A percentile compares a stretch with the other conserved stretches of the same genome.
These are phyloP conservation scores for Prillingera fragicola DNA, from an alignment of 1,284 basidiomycete species.

Conservation along the genomic window DNA sequence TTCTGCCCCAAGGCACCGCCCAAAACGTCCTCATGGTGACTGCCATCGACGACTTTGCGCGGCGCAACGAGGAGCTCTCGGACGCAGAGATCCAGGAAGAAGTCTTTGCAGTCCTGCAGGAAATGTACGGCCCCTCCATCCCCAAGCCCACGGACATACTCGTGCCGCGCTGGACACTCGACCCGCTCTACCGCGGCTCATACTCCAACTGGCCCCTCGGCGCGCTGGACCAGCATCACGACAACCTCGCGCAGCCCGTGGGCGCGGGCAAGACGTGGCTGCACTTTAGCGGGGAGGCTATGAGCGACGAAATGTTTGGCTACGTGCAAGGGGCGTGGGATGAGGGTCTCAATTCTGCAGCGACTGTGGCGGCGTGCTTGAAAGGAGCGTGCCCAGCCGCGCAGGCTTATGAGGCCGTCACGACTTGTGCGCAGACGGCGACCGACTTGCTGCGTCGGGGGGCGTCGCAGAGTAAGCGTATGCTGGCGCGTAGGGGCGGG, in stretches of 20 bases:
- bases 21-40: conserved; percentile 57
- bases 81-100: conserved; percentile 54
- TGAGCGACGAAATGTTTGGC: conserved; percentile 12
- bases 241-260: conserved; percentile 20
- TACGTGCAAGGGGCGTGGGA: conserved; percentile 23
- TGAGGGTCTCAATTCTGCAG: conserved; percentile 9
- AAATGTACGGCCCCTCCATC: conserved; percentile 56
- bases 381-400: conserved; percentile 2
- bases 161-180: conserved; percentile 56
- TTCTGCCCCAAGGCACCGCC: conserved; percentile 52
- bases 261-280: conserved; percentile 6
- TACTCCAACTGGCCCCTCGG: conserved; percentile 61
- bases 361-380: conserved; percentile 5
- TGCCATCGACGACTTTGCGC: conserved; percentile 52
- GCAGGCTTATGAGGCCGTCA: conserved; percentile 7
- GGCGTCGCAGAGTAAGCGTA: too few species aligned
- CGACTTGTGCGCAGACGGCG: conserved; percentile 7
- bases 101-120: conserved; percentile 54
- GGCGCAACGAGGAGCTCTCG: conserved; percentile 58
- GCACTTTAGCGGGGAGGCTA: conserved; percentile 19
- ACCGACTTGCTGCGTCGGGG: background rate
- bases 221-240: conserved; percentile 23
- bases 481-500: too few species aligned
- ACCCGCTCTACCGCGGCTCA: conserved; percentile 60
- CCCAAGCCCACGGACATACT: conserved; percentile 56